Percentiles rank a stretch among this genome's conserved stretches.
Conservation (phyloP, 345 rosid genomes). For the Eucalyptus brandiana region DNA sequence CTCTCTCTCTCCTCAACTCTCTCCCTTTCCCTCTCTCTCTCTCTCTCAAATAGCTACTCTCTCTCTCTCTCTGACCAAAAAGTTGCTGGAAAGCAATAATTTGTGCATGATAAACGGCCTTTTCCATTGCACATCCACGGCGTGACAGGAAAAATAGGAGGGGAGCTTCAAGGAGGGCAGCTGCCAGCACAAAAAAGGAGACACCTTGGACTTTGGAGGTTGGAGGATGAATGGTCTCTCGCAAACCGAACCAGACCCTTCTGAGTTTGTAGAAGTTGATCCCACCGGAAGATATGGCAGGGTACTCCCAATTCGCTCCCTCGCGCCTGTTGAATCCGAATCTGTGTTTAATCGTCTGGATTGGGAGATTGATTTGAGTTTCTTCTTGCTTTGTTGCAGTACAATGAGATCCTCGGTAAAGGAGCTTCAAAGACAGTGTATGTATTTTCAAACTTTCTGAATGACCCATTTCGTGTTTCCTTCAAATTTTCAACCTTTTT, state of each 20-base stretch:
- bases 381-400: constrained; percentile 30
- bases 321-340: not conserved
- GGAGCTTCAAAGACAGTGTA: constrained; percentile 99
- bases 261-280: constrained; percentile 93
- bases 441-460: not conserved
- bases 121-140: not conserved
- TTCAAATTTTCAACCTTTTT: not conserved
- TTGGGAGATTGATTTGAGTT: not conserved
- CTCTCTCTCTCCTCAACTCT: not conserved
- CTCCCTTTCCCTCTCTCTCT: not conserved
- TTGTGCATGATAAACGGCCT: not conserved
- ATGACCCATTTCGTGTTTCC: constrained; percentile 8
- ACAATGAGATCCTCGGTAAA: constrained; percentile 84
- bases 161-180: not conserved
- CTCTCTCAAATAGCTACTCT: not conserved
- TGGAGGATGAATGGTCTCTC: constrained; percentile 48
- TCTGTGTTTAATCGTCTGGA: not conserved
- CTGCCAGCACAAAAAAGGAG: not conserved
- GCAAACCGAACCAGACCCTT: constrained; percentile 29
- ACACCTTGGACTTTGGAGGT: not conserved
- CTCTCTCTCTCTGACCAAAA: not conserved
- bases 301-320: constrained; percentile 12
- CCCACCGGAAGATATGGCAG: constrained; percentile 98
- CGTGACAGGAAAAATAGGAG: not conserved
- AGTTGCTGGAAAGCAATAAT: not conserved